Evolutionary conservation across 2,329 filamentous ascomycete genomes (phyloP), one percentile per base, ranked within the genome.

Genomic region (Pezizomycotina sp.): DNA sequence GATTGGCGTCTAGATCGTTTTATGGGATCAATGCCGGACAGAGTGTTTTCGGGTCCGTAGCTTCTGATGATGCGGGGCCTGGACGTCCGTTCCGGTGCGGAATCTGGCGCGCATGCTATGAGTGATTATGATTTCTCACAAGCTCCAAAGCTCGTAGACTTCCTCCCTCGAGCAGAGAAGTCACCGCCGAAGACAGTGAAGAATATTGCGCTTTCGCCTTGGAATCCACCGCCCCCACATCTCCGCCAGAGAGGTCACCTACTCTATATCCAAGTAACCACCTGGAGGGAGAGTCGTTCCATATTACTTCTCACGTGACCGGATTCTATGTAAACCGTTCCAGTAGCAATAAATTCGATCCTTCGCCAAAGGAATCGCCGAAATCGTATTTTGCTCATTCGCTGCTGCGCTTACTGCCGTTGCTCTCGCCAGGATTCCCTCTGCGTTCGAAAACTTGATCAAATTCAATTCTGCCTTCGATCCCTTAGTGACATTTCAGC

Each of bases 251-350:
- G 79, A 55, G 89, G 89, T 14, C 89, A 98, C 57, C 64, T 98
- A 39, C 68, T 98, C 31, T 98, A 98, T 58, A 67, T 98, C 13
- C 68, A 82, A 46, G 67, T 89, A 27, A 86, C 77, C 10, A 95
- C 84, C 38, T 82, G 50, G 89, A 98, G 60, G 84, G 84, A 46
- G 89, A 98, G 61, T 82, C 92, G 57, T 75, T 78, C 58, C 83
- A 93, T 58, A 77, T 98, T 53, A 98, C 91, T 6, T 73, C 81
- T 9, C 82, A 93, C 52, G 78, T 92, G 32, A 84, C 83, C 9
- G 89, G 89, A 13, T 98, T 98, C 65, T 98, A 77, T 57, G 78
- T 95, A 53, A 98, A 92, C 68, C 92, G 84, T 59, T 93, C 80
- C 19, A 89, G 82, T 35, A 93, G 89, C 60, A 71, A 70, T 60